phyloP scores from a whole-genome alignment of 805 yeast species.

The Myxozyma vanderwaltii region DNA sequence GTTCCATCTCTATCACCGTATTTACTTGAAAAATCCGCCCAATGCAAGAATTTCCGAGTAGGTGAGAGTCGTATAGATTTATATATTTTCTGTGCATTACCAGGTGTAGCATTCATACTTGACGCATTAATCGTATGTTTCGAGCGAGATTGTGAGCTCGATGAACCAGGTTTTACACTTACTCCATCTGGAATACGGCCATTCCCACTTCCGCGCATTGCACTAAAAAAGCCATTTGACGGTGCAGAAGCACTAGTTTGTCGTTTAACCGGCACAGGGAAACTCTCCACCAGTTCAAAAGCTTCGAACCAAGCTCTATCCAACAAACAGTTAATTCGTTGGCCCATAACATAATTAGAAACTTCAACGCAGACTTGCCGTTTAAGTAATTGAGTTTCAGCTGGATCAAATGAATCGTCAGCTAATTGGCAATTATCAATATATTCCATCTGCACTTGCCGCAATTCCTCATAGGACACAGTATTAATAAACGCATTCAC shows the following conservation, averaged over 20 bases:
- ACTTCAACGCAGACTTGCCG: conserved; percentile 10
- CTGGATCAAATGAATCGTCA: background rate
- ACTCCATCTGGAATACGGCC: background rate
- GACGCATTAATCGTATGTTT: background rate
- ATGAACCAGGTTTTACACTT: background rate
- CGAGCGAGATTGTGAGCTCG: background rate
- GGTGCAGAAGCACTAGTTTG: background rate
- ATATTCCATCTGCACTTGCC: conserved; percentile 11
- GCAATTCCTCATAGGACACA: conserved; percentile 7
- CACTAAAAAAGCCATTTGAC: background rate
- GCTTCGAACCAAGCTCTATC: conserved; percentile 26
- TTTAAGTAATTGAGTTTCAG: conserved; percentile 3
- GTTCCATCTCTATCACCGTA: background rate
- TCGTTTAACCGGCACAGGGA: background rate
- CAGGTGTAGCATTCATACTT: background rate
- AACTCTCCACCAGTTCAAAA: background rate
- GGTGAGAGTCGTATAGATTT: background rate
- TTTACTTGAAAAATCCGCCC: background rate
- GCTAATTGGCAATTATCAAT: conserved; percentile 1
- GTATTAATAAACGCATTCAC: background rate
- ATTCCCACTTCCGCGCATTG: too few relatives aligned
- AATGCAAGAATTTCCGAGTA: background rate
- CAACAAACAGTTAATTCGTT: conserved; percentile 15
- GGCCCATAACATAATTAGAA: conserved; percentile 9
- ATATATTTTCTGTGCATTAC: background rate